Evolutionary conservation across 306 rosid genomes (phyloP), one percentile per base, ranked within the genome.

Genomic region (Rosa persica): DNA sequence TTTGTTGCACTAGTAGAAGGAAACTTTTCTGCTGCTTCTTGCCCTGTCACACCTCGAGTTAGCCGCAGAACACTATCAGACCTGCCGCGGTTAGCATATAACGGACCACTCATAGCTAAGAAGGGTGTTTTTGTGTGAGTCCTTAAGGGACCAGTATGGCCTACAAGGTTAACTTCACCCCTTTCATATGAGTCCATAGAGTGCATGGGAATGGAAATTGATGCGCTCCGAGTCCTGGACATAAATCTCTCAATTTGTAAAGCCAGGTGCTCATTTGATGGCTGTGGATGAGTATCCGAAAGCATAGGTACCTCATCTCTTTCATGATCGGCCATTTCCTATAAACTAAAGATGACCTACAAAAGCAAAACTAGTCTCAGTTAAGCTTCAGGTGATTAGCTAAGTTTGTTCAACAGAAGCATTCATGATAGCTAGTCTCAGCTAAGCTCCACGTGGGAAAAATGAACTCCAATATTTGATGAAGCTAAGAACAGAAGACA

Each of bases 121-220:
- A 89, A 90, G 5, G 90, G 90, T 58, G 81, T 78, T 81, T 79
- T 91, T 44, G 83, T 78, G 69, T 77, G 88, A 43, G 76, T 88
- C 38, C 87, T 80, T 3, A 93, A 82, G 12, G 97, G 98, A 87
- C 98, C 97, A 25, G 93, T 93, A 83, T 86, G 90, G 43, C 95
- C 92, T 70, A 85, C 88, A 78, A 85, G 86, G 81, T 64, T 89
- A 72, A 88, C 60, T 65, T 85, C 89, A 73, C 77, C 86, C 78
- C 82, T 76, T 27, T 78, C 91, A 70, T 79, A 74, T 43, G 85
- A 67, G 36, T 87, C 93, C 81, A 77, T 55, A 55, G 93, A 73
- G 71, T 38, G 80, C 86, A 77, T 84, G 8, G 90, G 88, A 81
- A 87, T 86, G 58, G 91, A 89, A 46, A 89, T 72, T 16, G 97